Base-by-base conservation (phyloP, 805 yeast species). In the Maudiozyma pseudohumilis region DNA sequence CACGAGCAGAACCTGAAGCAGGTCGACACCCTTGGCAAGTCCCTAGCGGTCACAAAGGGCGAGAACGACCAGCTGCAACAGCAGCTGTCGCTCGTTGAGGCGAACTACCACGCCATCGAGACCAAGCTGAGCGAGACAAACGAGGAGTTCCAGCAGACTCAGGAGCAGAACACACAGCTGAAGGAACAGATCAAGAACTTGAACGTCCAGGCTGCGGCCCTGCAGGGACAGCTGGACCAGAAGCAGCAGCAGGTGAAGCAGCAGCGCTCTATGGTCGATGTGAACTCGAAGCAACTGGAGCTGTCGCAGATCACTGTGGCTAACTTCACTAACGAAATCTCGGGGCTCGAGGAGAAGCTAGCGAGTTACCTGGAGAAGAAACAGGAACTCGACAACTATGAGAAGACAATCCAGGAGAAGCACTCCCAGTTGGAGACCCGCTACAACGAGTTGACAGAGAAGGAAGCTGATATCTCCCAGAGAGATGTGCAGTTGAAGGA, bases 1-100 rank as follows among this genome's bases (percentile, higher is more conserved):
- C 87, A 87, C 53, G 88, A 86, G 27, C 72, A 72, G 40, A 96
- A 89, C 56, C 82, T 80, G 6, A 68, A 74, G 44, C 84, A 80
- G 55, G 86, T 82, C 21, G 75, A 75, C 42, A 75, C 77, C 43
- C 81, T 84, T 29, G 89, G 87, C 57, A 59, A 69, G 10, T 68
- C 71, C 28, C 66, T 86, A 46, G 59, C 61, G n/a, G 60, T 69
- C 6, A 73, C 87, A 0, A 74, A 69, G 32, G 68, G 66, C 38
- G 95, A 87, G 52, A 70, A 80, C 5, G 86, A 78, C 40, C 69
- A 74, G 29, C 63, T 87, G 46, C 67, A 80, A 48, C 75, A 83
- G 38, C 88, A 85, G 49, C 66, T 84, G 1, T 73, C 85, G 0
- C 69, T 83, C 30, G 72, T 82, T 2, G 95, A 87, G 56, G 94